Base-by-base conservation (phyloP, 176 grass and related monocot genomes). In the Elaeis guineensis region DNA sequence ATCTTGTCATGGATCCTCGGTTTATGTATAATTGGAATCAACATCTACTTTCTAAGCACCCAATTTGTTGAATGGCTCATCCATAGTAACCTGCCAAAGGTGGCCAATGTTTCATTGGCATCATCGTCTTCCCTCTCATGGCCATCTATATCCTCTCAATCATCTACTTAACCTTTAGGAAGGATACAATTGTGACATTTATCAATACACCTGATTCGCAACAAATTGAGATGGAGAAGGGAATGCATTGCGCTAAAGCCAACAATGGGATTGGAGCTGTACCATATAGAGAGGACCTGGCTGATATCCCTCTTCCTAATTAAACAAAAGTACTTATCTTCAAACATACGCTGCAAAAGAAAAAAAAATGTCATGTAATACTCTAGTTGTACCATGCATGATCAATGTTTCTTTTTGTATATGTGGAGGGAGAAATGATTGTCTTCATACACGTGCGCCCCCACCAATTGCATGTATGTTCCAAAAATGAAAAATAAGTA, bases 41-140 rank as follows among this genome's bases (percentile, higher is more conserved):
- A 95, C 69, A 79, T 95, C n/a, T 89, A 85, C 63, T 95, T 82
- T 61, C 61, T 95, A 21, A 89, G 81, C 78, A 95, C 89, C 14
- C 82, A 75, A 54, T 94, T 88, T 17, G 75, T 77, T 0, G 63
- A 59, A 0, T 88, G 78, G 89, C 54, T 94, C 52, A 68, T 85
- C 58, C 76, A 88, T 21, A 85, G 76, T 70, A 82, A 60, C 12
- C 68, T 88, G 5, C 89, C 80, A 0, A 88, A 79, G 24, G 59
- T 51, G 1, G 84, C 39, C 52, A 87, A 52, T 5, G 60, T 94
- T 21, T 94, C 6, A 3, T 85, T 1, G 69, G 84, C 58, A 22
- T 77, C 55, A 0, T 81, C 57, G 71, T 88, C 39, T 88, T 85
- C 65, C 89, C 89, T 0, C 49, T 85, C 8, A 88, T 94, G 80